Percentiles rank a stretch among this genome's conserved stretches.
Conservation (phyloP, 1,284 basidiomycete species). For the Ceratobasidium papillatum region DNA sequence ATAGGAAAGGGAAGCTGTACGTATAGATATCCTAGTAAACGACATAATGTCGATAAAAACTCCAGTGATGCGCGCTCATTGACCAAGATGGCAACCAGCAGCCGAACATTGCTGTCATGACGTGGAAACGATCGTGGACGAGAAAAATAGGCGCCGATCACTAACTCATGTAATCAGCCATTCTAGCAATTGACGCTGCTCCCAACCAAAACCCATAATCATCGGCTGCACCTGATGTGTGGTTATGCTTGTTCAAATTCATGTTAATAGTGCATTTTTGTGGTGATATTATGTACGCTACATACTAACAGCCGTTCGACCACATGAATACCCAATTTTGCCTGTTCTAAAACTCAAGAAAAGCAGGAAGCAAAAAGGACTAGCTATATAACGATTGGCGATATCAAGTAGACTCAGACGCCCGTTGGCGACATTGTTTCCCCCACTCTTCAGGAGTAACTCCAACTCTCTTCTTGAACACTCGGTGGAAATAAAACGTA, state of each 20-base stretch:
- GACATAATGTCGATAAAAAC: not conserved
- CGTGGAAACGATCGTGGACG: not conserved
- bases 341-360: too few species aligned
- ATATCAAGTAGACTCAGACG: not conserved
- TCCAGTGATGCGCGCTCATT: not conserved
- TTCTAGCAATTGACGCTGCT: too few species aligned
- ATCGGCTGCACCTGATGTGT: too few species aligned
- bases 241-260: too few species aligned
- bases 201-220: too few species aligned
- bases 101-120: not conserved
- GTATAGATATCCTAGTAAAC: not conserved
- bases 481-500: conserved; percentile 35
- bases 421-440: conserved; percentile 17
- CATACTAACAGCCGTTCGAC: too few species aligned
- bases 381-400: too few species aligned
- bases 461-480: conserved; percentile 15
- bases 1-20: not conserved
- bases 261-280: too few species aligned
- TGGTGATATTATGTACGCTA: too few species aligned
- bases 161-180: not conserved
- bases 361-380: too few species aligned
- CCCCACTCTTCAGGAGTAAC: conserved; percentile 37
- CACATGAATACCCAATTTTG: too few species aligned
- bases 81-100: not conserved
- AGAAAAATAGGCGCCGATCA: not conserved